These are phyloP conservation scores for Aotearoamyces nothofagi DNA, from an alignment of 2,329 filamentous ascomycete genomes.

Conservation along the genomic window DNA sequence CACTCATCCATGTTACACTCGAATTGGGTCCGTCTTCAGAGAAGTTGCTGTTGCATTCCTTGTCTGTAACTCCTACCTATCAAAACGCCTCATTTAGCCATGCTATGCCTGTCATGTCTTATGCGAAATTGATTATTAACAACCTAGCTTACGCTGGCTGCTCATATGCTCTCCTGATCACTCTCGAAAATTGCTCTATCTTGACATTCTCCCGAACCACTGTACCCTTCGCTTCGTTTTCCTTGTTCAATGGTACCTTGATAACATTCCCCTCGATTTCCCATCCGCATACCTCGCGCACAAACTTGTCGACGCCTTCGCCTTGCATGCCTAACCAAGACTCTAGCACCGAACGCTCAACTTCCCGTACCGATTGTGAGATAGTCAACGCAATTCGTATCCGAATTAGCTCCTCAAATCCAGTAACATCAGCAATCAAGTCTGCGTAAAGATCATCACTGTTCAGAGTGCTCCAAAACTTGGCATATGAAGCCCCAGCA, in stretches of 20 bases:
- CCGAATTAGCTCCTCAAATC: constrained; percentile 89
- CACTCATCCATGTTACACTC: too few species aligned
- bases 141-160: constrained; percentile 58
- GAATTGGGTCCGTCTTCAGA: too few species aligned
- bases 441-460: constrained; percentile 93
- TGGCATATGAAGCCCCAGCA: constrained; percentile 75
- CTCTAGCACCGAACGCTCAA: constrained; percentile 52
- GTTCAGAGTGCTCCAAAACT: constrained; percentile 89
- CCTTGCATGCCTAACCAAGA: constrained; percentile 61
- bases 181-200: constrained; percentile 69
- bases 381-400: constrained; percentile 80
- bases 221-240: constrained; percentile 93
- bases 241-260: constrained; percentile 77
- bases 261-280: constrained; percentile 50
- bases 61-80: too few species aligned
- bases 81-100: too few species aligned
- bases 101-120: too few species aligned
- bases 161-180: constrained; percentile 77
- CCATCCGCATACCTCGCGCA: constrained; percentile 79
- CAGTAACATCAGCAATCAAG: constrained; percentile 81
- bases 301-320: constrained; percentile 59
- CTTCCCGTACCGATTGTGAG: constrained; percentile 63
- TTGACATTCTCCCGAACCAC: constrained; percentile 93
- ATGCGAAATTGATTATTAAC: too few species aligned
- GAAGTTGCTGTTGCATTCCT: too few species aligned